Percentiles rank a stretch among this genome's conserved stretches.
phyloP scores from a whole-genome alignment of 345 rosid genomes.

The Fremontodendron californicum region DNA sequence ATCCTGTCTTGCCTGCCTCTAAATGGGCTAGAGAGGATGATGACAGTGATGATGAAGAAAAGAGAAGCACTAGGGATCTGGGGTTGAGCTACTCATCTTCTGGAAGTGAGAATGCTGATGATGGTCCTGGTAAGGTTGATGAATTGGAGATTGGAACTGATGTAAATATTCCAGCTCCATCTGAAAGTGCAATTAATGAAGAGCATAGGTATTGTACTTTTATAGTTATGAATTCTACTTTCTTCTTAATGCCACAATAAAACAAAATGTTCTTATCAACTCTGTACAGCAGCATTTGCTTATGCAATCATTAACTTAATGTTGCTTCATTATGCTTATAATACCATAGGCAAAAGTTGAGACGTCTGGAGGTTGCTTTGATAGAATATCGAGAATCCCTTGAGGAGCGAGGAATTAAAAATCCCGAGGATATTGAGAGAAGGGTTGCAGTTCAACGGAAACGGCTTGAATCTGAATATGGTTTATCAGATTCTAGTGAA shows the following conservation, averaged over 20 bases:
- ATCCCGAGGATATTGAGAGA: slow-evolving; percentile 79
- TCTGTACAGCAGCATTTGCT: neutral
- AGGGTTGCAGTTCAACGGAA: slow-evolving; percentile 72
- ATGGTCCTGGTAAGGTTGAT: slow-evolving; percentile 51
- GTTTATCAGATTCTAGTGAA: slow-evolving; percentile 26
- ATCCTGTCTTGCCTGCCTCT: slow-evolving; percentile 78
- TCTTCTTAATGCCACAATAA: neutral
- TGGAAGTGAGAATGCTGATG: slow-evolving; percentile 81
- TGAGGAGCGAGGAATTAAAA: slow-evolving; percentile 78
- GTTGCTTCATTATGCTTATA: slow-evolving; percentile 12
- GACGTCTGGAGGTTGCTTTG: slow-evolving; percentile 86
- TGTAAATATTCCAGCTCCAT: slow-evolving; percentile 39
- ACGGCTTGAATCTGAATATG: slow-evolving; percentile 72
- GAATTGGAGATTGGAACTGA: slow-evolving; percentile 53
- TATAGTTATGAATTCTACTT: neutral
- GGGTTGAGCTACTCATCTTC: slow-evolving; percentile 85
- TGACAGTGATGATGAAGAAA: slow-evolving; percentile 77
- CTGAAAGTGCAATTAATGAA: slow-evolving; percentile 70
- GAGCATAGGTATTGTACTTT: slow-evolving; percentile 65
- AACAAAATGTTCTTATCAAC: neutral
- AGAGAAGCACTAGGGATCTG: slow-evolving; percentile 45
- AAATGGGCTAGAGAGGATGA: slow-evolving; percentile 97
- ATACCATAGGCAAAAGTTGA: slow-evolving; percentile 66
- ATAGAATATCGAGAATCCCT: slow-evolving; percentile 95
- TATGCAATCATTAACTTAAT: neutral